Evolutionary conservation across 1,284 basidiomycete genomes (phyloP), one percentile per base, ranked within the genome.

Genomic region (Vanrija sp.): DNA sequence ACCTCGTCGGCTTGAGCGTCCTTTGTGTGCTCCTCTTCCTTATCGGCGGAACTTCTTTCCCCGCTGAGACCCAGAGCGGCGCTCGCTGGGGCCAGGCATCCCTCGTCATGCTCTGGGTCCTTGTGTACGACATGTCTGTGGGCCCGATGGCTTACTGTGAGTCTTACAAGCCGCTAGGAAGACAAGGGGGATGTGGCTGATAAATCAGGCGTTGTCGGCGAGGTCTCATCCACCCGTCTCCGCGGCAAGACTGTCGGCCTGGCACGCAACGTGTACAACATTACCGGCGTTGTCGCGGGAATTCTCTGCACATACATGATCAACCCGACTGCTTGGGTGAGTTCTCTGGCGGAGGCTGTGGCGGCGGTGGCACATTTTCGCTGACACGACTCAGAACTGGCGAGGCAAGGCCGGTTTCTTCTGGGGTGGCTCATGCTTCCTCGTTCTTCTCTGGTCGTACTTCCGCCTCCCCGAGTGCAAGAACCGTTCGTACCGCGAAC

Each of bases 241-340:
- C 66, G 77, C 39, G 68, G 72, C 42, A 80, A 80, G 63, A 75
- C 79, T 6, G 73, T 80, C 61, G 78, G 75, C 2, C 69, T 80
- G n/a, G 56, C 57, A 16, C 68, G 78, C 25, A 73, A 72, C 53
- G 54, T 64, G 7, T 79, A 78, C 69, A 74, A 76, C 56, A 62
- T 77, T 38, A 67, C 68, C 56, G 75, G 49, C 20, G 53, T 59
- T 15, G 36, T 45, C 2, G 39, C 31, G 10, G 60, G 54, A 14
- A 50, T 66, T 37, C 43, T 64, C 50, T 56, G 55, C 53, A 57
- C 60, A 16, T 62, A 62, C 49, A 45, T 53, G 49, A 44, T 64
- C 27, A 61, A 61, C 51, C 31, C 53, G 1, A 60, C 48, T 4
- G 60, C 51, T 1, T 66, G 65, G 48, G 31, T 31, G 31, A 31